These are phyloP conservation scores for Hyparrhenia diplandra DNA, from an alignment of 176 grass and related monocot species.

Conservation along the genomic window DNA sequence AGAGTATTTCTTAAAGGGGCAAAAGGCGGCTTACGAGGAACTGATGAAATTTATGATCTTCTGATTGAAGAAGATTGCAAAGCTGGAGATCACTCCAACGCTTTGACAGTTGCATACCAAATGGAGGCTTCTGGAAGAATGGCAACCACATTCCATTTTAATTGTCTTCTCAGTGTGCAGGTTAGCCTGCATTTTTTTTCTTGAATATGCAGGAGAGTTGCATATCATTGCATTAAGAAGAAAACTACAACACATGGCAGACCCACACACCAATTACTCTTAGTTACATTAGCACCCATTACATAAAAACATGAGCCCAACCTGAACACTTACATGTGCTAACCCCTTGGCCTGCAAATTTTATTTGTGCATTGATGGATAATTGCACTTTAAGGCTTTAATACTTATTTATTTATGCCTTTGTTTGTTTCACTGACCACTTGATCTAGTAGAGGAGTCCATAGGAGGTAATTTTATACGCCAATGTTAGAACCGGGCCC, in stretches of 20 bases:
- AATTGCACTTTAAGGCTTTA: not conserved
- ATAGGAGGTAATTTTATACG: not conserved
- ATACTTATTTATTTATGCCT: slow-evolving; percentile 8
- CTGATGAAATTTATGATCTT: slow-evolving; percentile 77
- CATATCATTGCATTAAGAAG: not conserved
- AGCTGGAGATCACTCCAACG: slow-evolving; percentile 91
- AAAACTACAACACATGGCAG: not conserved
- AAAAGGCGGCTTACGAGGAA: slow-evolving; percentile 73
- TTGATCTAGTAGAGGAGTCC: not conserved
- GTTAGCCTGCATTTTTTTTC: slow-evolving; percentile 26
- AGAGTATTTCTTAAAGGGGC: slow-evolving; percentile 92
- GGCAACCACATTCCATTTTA: slow-evolving; percentile 97
- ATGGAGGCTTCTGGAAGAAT: slow-evolving; percentile 98
- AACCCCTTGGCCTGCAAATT: not conserved
- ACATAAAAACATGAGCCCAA: not conserved
- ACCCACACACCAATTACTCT: not conserved
- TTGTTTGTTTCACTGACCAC: slow-evolving; percentile 15
- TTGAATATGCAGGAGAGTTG: not conserved
- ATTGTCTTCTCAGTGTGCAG: slow-evolving; percentile 99
- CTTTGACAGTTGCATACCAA: slow-evolving; percentile 94
- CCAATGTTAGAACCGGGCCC: too few species aligned
- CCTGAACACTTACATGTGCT: not conserved
- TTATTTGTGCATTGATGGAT: slow-evolving; percentile 2
- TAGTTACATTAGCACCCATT: not conserved
- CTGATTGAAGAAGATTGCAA: slow-evolving; percentile 97